Conservation (phyloP, 108 stramenopile genomes). For the Pseudonitzschia delicatissima region DNA sequence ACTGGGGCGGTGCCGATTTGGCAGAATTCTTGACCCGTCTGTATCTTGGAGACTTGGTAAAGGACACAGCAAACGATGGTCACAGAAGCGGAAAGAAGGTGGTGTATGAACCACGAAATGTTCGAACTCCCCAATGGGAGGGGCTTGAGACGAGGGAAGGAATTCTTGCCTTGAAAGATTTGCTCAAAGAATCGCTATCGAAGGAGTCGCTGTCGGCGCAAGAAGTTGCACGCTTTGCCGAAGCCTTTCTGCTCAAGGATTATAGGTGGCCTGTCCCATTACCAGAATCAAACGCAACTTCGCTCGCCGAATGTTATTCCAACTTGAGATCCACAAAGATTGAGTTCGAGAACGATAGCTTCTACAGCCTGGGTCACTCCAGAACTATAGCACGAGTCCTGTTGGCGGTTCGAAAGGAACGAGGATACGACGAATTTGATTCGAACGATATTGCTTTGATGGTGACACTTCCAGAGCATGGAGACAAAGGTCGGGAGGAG, state of each 20-base stretch:
- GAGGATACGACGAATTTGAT: slow-evolving; percentile 1
- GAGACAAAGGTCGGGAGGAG: slow-evolving; percentile 1
- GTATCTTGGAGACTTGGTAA: slow-evolving; percentile 18
- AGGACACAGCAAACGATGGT: background rate
- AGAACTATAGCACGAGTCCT: slow-evolving; percentile 10
- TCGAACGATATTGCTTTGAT: slow-evolving; percentile 12
- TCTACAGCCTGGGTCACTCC: slow-evolving; percentile 18
- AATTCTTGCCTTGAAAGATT: slow-evolving; percentile 7
- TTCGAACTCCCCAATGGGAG: slow-evolving; percentile 26
- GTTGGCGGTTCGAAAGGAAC: slow-evolving; percentile 10
- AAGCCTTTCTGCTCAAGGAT: slow-evolving; percentile 21
- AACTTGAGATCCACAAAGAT: background rate
- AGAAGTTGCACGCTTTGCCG: slow-evolving; percentile 15
- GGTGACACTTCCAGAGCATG: slow-evolving; percentile 17
- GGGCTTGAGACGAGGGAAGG: slow-evolving; percentile 22
- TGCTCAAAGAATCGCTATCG: slow-evolving; percentile 12
- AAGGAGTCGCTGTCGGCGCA: slow-evolving; percentile 3
- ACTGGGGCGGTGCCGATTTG: slow-evolving; percentile 26
- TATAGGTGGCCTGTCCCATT: slow-evolving; percentile 17
- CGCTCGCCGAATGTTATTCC: background rate
- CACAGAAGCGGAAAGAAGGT: background rate
- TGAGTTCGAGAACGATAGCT: slow-evolving; percentile 25
- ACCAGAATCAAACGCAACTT: background rate
- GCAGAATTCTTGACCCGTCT: slow-evolving; percentile 32
- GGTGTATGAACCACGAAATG: slow-evolving; percentile 16